Evolutionary conservation across 495 filamentous ascomycete species (phyloP).

Genomic region (Acidomyces sp.): DNA sequence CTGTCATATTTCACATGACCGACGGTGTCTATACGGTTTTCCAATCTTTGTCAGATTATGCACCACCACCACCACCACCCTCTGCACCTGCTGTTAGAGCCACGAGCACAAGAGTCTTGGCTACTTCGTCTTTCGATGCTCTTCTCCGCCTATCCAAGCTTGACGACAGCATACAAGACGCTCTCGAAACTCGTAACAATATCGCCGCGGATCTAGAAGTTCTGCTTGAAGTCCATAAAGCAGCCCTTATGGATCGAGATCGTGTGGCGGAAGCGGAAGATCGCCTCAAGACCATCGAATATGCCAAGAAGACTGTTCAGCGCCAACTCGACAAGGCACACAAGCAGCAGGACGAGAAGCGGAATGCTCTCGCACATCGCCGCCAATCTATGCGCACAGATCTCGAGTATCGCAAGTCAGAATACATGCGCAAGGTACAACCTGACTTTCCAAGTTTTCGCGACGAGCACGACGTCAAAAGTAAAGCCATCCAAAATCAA

Average conservation of each 20-base stretch:
- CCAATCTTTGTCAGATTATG: constrained; percentile 34
- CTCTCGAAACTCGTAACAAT: constrained; percentile 59
- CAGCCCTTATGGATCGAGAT: constrained; percentile 31
- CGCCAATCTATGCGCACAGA: constrained; percentile 44
- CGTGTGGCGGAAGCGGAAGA: constrained; percentile 53
- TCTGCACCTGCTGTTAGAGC: constrained; percentile 3
- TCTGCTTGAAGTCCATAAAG: constrained; percentile 46
- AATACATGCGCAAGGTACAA: background rate
- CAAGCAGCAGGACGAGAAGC: constrained; percentile 31
- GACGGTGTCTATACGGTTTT: constrained; percentile 80
- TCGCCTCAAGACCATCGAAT: constrained; percentile 32
- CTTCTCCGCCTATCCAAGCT: constrained; percentile 81
- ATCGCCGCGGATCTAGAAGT: constrained; percentile 65
- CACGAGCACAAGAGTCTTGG: constrained; percentile 28
- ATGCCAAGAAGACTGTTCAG: constrained; percentile 46
- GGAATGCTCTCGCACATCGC: constrained; percentile 51
- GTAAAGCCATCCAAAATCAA: constrained; percentile 47
- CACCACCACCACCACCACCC: constrained; percentile 21
- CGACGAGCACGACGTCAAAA: constrained; percentile 46
- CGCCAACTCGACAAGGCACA: constrained; percentile 50
- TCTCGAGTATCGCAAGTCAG: background rate
- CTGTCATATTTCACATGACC: constrained; percentile 70
- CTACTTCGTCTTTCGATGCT: constrained; percentile 78
- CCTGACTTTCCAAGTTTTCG: constrained; percentile 30
- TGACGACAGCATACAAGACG: constrained; percentile 87